Base-by-base conservation (phyloP, 108 stramenopile genomes). In the Pseudonitzschia pungens region DNA sequence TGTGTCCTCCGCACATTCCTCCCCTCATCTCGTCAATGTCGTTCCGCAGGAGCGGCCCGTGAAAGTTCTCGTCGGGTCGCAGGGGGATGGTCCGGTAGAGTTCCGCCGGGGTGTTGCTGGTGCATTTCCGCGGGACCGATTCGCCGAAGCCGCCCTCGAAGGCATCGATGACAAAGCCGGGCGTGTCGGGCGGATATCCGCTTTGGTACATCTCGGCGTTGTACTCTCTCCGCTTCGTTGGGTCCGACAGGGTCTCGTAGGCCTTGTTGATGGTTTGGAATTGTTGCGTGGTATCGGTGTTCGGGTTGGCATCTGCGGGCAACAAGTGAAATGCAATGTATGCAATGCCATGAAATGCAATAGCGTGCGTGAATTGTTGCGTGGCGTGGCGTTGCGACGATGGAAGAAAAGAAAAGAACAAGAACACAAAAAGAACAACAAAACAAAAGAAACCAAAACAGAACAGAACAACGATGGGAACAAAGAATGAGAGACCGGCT, bases 241-340 rank as follows among this genome's bases (percentile, higher is more conserved):
- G 87, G 73, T 98, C 92, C 44, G 72, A 84, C 62, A 98, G 74
- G 12, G 94, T 92, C 72, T 95, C 92, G 81, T 96, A 96, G 42
- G 91, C 97, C 50, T 91, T 77, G 69, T 89, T 92, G 52, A 98
- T 84, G 53, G 85, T 81, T 67, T 88, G 73, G 56, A 92, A 92
- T 56, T 89, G 69, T 27, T 74, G 75, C 27, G 87, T 89, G 55
- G 91, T 87, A 44, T 90, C 91, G 58, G 68, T 69, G 36, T 77
- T 71, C 44, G 90, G 86, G 69, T 94, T 93, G 70, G 89, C 90
- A 62, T 90, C 92, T 41, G 85, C 45, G 45, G 45, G 18, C 7
- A 48, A 48, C 45, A 18, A 12, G 9, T 6, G 42, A 43, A 43
- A 11, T 6, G 11, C 6, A 48, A 18, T 12, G 45, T 12, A 36